Evolutionary conservation across 257 asterid species (phyloP), one percentile per base, ranked within the genome.

Genomic region (Rauvolfia tetraphylla): DNA sequence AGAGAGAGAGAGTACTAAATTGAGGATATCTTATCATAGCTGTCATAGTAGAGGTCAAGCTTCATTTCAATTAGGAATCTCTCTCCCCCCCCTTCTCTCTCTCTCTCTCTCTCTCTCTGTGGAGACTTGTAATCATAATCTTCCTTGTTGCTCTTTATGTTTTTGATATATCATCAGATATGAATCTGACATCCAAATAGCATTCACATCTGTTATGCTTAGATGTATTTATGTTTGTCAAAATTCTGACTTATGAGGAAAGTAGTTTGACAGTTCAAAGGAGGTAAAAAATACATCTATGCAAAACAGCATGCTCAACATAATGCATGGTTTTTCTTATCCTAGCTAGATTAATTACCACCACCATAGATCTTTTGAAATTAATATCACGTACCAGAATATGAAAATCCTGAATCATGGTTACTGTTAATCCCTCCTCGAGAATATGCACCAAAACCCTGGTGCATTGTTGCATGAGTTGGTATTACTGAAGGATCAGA

Each of bases 381-480:
- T 31, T 3, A 29, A 38, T 10, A 22, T 27, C 3, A 46, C 59
- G 11, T 25, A 71, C 75, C 75, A 2, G 42, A 4, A 8, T 71
- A 71, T 17, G 74, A 25, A 2, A 70, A 44, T 70, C 39, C 74
- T 5, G 22, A 39, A 65, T 65, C 70, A 29, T 14, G 22, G 70
- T 29, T 68, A 38, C 17, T 39, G 27, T 48, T 23, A 38, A 68
- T 41, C 72, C 46, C 46, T 39, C 72, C 72, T 38, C 38, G 49
- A 68, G 49, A 36, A 68, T 38, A 68, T 25, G 74, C 14, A 27
- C 38, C 58, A 41, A 70, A 46, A 25, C n/a, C 59, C 58, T 44
- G 56, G 6, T 44, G 74, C 12, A 49, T 46, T 18, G 41, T 56
- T n/a, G 74, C 74, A 70, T 70, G 74, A 46, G 39, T 42, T 44